Evolutionary conservation across 352 stramenopile species (phyloP).

Genomic region (Pythium grandisporangium): DNA sequence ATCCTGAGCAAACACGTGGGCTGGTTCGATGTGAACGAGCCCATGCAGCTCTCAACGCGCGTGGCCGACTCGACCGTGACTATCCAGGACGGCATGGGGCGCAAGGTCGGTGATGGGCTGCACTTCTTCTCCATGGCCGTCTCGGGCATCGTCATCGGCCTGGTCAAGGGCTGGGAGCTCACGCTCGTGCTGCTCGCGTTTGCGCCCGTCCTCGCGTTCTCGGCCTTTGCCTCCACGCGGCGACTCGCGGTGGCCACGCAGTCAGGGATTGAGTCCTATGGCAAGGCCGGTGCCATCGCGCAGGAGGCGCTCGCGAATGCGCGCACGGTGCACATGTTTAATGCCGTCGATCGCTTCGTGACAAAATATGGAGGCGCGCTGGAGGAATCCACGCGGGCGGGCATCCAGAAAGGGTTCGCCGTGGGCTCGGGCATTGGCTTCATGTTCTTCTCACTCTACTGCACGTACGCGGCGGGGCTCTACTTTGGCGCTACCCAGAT

Average conservation of each 20-base stretch:
- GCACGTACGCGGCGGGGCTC: slow-evolving; percentile 38
- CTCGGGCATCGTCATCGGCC: slow-evolving; percentile 28
- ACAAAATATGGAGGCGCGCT: slow-evolving; percentile 26
- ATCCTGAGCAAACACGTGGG: slow-evolving; percentile 22
- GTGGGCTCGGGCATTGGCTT: slow-evolving; percentile 19
- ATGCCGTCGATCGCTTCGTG: slow-evolving; percentile 15
- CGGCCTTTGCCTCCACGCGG: slow-evolving; percentile 11
- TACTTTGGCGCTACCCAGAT: slow-evolving; percentile 34
- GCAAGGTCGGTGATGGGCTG: slow-evolving; percentile 22
- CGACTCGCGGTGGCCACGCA: slow-evolving; percentile 9
- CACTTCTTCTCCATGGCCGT: slow-evolving; percentile 29
- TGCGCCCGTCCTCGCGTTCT: slow-evolving; percentile 18
- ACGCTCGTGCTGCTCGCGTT: slow-evolving; percentile 31
- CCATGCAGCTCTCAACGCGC: slow-evolving; percentile 16
- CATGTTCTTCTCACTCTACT: slow-evolving; percentile 27
- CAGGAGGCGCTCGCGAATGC: slow-evolving; percentile 26
- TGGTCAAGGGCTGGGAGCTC: slow-evolving; percentile 31
- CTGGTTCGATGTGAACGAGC: slow-evolving; percentile 15
- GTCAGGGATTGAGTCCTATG: slow-evolving; percentile 18
- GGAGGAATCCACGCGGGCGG: slow-evolving; percentile 8
- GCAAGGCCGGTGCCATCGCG: slow-evolving; percentile 20
- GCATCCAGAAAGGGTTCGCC: slow-evolving; percentile 21
- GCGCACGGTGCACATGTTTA: slow-evolving; percentile 41
- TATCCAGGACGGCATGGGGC: slow-evolving; percentile 25
- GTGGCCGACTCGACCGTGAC: slow-evolving; percentile 20